phyloP scores from a whole-genome alignment of 2,329 filamentous ascomycete species.

The Volutella citrinella region DNA sequence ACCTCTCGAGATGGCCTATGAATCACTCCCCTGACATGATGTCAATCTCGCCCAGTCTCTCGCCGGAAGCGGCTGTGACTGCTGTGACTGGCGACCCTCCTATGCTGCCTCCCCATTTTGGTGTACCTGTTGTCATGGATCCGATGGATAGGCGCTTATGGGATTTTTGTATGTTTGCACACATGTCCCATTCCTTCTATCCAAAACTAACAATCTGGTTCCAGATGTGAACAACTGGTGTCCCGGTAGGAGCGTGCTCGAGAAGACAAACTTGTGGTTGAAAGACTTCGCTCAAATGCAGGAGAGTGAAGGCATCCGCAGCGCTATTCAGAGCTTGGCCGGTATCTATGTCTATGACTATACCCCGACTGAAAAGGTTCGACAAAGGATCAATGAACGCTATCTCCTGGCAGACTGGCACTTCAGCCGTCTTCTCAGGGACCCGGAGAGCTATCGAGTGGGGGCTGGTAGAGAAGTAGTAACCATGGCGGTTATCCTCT shows the following conservation, averaged over 20 bases:
- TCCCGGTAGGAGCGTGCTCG: conserved; percentile 36
- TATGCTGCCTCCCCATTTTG: conserved; percentile 29
- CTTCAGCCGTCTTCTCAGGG: conserved; percentile 26
- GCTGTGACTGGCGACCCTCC: conserved; percentile 20
- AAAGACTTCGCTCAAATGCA: conserved; percentile 39
- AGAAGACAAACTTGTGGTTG: conserved; percentile 38
- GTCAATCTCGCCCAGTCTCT: conserved; percentile 8
- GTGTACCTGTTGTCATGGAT: conserved; percentile 32
- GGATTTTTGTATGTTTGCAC: conserved; percentile 32
- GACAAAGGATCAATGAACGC: conserved; percentile 30
- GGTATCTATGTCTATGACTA: conserved; percentile 42
- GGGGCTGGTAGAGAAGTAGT: conserved; percentile 31
- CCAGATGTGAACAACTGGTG: conserved; percentile 39
- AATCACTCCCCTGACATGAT: conserved; percentile 9
- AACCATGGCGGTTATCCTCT: conserved; percentile 35
- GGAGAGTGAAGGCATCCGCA: conserved; percentile 30
- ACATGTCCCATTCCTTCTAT: no score
- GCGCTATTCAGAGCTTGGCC: conserved; percentile 39
- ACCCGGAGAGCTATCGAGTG: conserved; percentile 16
- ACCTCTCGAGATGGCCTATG: no score
- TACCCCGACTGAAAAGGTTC: conserved; percentile 29
- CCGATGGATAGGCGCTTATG: conserved; percentile 31
- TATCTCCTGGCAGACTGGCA: conserved; percentile 30
- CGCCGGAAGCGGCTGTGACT: no score
- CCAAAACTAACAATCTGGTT: conserved; percentile 4